A percentile compares a stretch with the other conserved stretches of the same genome.
phyloP scores from a whole-genome alignment of 169 alveolate species.

The Miamiensis avidus region DNA sequence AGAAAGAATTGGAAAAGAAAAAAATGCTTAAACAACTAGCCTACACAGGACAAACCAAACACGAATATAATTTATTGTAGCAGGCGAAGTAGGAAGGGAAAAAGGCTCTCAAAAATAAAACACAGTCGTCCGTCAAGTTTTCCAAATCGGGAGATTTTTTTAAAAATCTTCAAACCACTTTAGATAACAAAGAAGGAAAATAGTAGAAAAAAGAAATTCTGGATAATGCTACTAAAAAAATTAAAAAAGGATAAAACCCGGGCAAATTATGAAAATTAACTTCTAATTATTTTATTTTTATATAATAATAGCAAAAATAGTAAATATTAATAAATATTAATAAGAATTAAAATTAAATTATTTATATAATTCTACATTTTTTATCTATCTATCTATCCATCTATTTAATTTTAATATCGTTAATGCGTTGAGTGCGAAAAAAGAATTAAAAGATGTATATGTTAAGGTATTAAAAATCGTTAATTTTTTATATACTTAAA shows the following conservation, averaged over 20 bases:
- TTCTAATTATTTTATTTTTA: too few relatives aligned
- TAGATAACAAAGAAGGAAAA: neutral
- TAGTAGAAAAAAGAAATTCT: neutral
- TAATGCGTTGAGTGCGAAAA: too few relatives aligned
- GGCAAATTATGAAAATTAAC: neutral
- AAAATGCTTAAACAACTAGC: constrained; percentile 14
- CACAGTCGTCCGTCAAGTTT: constrained; percentile 14
- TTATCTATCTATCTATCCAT: too few relatives aligned
- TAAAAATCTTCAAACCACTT: neutral
- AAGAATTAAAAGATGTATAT: too few relatives aligned
- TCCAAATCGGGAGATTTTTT: constrained; percentile 19
- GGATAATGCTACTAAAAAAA: neutral
- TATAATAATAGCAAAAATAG: too few relatives aligned
- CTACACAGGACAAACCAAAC: constrained; percentile 25
- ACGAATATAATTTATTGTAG: constrained; percentile 16
- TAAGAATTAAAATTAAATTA: too few relatives aligned
- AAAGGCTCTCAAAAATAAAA: constrained; percentile 10
- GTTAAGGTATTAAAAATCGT: too few relatives aligned
- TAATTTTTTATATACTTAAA: too few relatives aligned
- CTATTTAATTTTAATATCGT: too few relatives aligned
- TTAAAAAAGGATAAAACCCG: neutral
- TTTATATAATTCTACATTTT: too few relatives aligned
- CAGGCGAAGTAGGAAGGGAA: constrained; percentile 12
- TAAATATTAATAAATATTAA: too few relatives aligned
- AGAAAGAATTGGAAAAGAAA: constrained; percentile 23